Percentiles rank a stretch among this genome's conserved stretches.
These are phyloP conservation scores for Vitis cinerea DNA, from an alignment of 164 flowering plant species.

Conservation along the genomic window DNA sequence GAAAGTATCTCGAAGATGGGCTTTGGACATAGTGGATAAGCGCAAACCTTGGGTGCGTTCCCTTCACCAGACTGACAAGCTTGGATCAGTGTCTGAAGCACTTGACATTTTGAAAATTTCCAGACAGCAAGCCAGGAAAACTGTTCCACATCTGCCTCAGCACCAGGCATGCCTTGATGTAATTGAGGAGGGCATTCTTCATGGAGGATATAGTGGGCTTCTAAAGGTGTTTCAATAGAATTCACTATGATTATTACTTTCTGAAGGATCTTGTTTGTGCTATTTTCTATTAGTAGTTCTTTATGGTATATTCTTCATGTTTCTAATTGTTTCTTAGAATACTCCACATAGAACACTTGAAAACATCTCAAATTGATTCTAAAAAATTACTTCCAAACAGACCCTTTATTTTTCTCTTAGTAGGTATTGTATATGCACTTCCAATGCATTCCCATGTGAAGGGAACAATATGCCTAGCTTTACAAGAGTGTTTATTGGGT, in stretches of 20 bases:
- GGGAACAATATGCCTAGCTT: not conserved
- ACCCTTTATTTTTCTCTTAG: too few species aligned
- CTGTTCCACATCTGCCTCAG: conserved; percentile 87
- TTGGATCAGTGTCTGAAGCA: conserved; percentile 83
- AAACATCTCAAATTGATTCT: too few species aligned
- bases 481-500: not conserved
- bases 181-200: conserved; percentile 83
- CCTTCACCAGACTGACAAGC: conserved; percentile 74
- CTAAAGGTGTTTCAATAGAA: conserved; percentile 50
- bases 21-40: conserved; percentile 78
- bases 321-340: too few species aligned
- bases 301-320: too few species aligned
- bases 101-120: conserved; percentile 58
- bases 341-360: too few species aligned
- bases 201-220: conserved; percentile 88
- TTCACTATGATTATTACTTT: too few species aligned
- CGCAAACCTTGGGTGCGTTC: conserved; percentile 86
- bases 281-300: not conserved
- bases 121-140: conserved; percentile 62
- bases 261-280: not conserved
- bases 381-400: too few species aligned
- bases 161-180: conserved; percentile 86
- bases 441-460: not conserved
- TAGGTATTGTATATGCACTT: too few species aligned
- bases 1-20: conserved; percentile 72